Base-by-base conservation (phyloP, 2,329 filamentous ascomycete genomes). In the Emergomyces orientalis region DNA sequence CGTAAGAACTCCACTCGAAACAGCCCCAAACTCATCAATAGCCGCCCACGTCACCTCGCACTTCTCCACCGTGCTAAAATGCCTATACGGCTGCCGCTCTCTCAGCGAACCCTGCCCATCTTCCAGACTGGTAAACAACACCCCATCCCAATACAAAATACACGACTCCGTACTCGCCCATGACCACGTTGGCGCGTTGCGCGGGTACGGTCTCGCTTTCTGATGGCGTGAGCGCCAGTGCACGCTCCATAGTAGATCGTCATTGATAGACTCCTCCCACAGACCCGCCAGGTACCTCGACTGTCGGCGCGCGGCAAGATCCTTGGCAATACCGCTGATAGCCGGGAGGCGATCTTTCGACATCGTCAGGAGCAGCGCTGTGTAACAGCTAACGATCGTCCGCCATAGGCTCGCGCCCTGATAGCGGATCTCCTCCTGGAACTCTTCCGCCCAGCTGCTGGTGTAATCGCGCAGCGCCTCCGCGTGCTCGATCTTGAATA, bases 351-450 rank as follows among this genome's bases (percentile, higher is more conserved):
- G 54, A 57, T 57, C 54, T 14, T 57, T 57, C 4, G 54, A 41
- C 13, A 25, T 37, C 13, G 32, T 57, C 34, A 57, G 54, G 9
- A 57, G 34, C 34, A 57, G 54, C 34, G 54, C 54, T 11, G 34
- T 57, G 32, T 57, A 57, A n/a, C 54, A 57, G 34, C 54, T 17
- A 8, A 57, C 54, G 11, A 57, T 57, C 13, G 54, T 57, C 6
- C 54, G 54, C 54, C 54, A 57, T 22, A 57, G 54, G 54, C 34
- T 57, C n/a, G 54, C 54, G 22, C 54, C 54, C 54, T 57, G 54
- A 14, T 57, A 57, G n/a, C n/a, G n/a, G 34, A 57, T n/a, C 2
- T n/a, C 30, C 7, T 57, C 34, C 6, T 13, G 19, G 34, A 39
- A 57, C 22, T 57, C 19, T 9, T 25, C 54, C 4, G 22, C 54